Evolutionary conservation across 495 filamentous ascomycete species (phyloP).

Genomic region (Lophium mytilinum): DNA sequence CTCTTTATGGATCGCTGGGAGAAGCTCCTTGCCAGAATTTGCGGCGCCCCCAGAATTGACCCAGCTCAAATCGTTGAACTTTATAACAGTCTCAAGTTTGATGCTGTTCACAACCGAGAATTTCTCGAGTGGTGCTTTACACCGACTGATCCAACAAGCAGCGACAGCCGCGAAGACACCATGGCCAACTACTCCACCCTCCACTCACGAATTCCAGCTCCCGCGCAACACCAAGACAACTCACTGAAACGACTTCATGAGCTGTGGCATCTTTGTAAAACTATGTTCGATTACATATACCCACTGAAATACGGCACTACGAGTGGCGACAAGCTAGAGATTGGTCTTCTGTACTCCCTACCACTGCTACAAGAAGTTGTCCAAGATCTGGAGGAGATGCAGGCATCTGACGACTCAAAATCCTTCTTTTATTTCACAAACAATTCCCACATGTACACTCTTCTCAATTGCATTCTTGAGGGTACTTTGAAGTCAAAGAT

Average conservation of each 20-base stretch:
- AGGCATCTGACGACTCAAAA: slow-evolving; percentile 85
- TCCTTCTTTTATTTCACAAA: slow-evolving; percentile 99
- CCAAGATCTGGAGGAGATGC: slow-evolving; percentile 88
- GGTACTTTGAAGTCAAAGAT: slow-evolving; percentile 92
- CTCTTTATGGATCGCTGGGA: slow-evolving; percentile 97
- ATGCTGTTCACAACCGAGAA: slow-evolving; percentile 89
- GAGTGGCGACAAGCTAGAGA: slow-evolving; percentile 90
- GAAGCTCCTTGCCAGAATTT: slow-evolving; percentile 94
- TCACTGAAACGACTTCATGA: slow-evolving; percentile 82
- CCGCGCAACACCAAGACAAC: slow-evolving; percentile 75
- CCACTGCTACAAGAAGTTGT: slow-evolving; percentile 94
- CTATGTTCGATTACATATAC: slow-evolving; percentile 95
- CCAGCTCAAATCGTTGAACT: slow-evolving; percentile 96
- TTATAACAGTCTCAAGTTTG: slow-evolving; percentile 99
- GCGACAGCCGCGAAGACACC: slow-evolving; percentile 11
- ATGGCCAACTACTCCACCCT: neutral
- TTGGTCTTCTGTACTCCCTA: slow-evolving; percentile 85
- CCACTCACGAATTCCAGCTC: slow-evolving; percentile 60
- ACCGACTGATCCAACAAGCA: slow-evolving; percentile 42
- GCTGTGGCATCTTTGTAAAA: slow-evolving; percentile 85
- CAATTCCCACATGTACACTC: slow-evolving; percentile 95
- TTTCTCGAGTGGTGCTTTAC: slow-evolving; percentile 98
- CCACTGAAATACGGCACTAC: slow-evolving; percentile 97
- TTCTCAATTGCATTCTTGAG: slow-evolving; percentile 97
- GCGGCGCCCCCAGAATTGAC: slow-evolving; percentile 92